Base-by-base conservation (phyloP, 805 yeast genomes). In the Kazachstania bromeliacearum region DNA sequence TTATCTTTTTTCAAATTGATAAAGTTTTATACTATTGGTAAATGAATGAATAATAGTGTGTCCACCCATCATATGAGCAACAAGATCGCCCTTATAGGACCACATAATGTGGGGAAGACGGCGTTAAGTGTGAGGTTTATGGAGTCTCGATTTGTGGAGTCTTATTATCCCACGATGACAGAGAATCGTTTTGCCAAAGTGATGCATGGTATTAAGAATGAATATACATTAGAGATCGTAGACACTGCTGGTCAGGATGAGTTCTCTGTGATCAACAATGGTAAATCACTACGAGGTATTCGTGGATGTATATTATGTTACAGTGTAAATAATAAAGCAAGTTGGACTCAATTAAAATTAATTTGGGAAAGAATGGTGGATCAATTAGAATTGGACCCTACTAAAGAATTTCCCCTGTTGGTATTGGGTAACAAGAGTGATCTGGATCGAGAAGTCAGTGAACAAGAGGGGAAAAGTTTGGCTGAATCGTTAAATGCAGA, bases 191-290 rank as follows among this genome's bases (percentile, higher is more conserved):
- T 82, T 59, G 69, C 77, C 53, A 85, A 82, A 55, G 67, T 70
- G 24, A 69, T 85, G 16, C 20, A 19, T 13, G 69, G 67, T 40
- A 74, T 79, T 57, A 73, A 80, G 42, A 81, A 80, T 42, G 79
- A 23, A 7, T 10, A 25, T 32, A 24, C 21, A 36, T 74, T 88
- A 18, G 95, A 85, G 56, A 82, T 87, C 36, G 64, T 85, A 41
- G 96, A 87, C 53, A 87, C 96, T 0, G 95, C 95, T 1, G 96
- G 96, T 6, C 94, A 85, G 63, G 95, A 85, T 59, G 95, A 85
- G 63, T 83, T 79, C 55, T 73, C 85, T 33, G 75, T 83, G 44
- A 71, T 87, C 60, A 82, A 77, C 49, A 85, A 82, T 57, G 31
- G 17, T 18, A 81, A 82, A 47, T 79, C 82, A 37, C 62, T 84